phyloP scores from a whole-genome alignment of 2,329 filamentous ascomycete species.

The Aspergillus tamarii region DNA sequence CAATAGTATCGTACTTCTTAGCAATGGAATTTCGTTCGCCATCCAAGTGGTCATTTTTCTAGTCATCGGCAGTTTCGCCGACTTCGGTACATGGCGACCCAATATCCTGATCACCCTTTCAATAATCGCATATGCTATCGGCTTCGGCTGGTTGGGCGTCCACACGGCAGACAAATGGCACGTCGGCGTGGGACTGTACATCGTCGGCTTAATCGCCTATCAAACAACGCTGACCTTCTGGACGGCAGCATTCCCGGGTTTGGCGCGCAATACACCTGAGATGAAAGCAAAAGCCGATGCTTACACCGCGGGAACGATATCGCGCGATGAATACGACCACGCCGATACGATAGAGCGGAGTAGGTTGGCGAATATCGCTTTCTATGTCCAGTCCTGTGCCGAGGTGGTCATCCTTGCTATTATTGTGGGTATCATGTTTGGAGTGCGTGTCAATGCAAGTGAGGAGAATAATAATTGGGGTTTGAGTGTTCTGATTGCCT shows the following conservation, averaged over 20 bases:
- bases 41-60: conserved; percentile 62
- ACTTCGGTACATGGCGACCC: conserved; percentile 68
- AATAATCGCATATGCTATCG: conserved; percentile 63
- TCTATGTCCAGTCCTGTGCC: conserved; percentile 65
- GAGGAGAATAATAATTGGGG: conserved; percentile 68
- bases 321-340: conserved; percentile 62
- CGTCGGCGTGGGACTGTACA: conserved; percentile 64
- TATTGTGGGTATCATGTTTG: conserved; percentile 67
- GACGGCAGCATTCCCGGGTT: conserved; percentile 65
- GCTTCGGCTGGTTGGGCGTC: conserved; percentile 70
- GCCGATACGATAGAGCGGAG: conserved; percentile 66
- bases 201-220: conserved; percentile 68
- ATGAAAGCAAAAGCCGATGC: conserved; percentile 55
- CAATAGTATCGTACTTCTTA: conserved; percentile 66
- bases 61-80: conserved; percentile 53
- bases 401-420: conserved; percentile 67
- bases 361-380: conserved; percentile 64
- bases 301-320: conserved; percentile 57
- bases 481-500: conserved; percentile 66
- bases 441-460: conserved; percentile 61
- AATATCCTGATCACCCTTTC: conserved; percentile 66
- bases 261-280: conserved; percentile 58
- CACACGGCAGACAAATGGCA: conserved; percentile 64
- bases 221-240: conserved; percentile 71
- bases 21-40: conserved; percentile 70